Percentiles rank a stretch among this genome's conserved stretches.
phyloP scores from a whole-genome alignment of 1,284 basidiomycete genomes.

The Naganishia cerealis region DNA sequence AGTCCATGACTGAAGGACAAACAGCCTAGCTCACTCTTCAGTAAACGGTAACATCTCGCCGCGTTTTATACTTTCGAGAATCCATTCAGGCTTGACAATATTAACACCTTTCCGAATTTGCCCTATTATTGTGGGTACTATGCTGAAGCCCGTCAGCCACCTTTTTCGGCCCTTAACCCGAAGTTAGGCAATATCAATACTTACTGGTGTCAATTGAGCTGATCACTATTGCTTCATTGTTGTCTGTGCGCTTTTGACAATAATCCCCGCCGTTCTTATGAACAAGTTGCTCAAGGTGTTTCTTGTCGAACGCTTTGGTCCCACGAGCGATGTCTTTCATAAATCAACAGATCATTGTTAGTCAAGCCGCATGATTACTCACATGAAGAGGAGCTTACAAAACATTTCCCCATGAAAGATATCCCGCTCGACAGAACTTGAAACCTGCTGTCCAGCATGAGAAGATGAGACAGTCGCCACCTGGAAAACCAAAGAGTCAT shows the following conservation, averaged over 20 bases:
- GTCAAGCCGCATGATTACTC: too few species aligned
- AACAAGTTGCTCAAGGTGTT: conserved; percentile 57
- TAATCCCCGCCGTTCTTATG: conserved; percentile 73
- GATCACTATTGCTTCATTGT: conserved; percentile 36
- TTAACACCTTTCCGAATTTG: conserved; percentile 58
- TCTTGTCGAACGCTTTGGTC: conserved; percentile 39
- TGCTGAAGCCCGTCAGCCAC: conserved; percentile 39
- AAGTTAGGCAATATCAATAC: conserved; percentile 8
- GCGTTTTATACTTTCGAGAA: conserved; percentile 70
- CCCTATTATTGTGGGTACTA: conserved; percentile 57
- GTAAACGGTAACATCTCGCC: conserved; percentile 62
- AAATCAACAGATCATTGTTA: neutral
- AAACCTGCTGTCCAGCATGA: conserved; percentile 60
- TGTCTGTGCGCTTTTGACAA: conserved; percentile 57
- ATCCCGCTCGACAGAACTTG: conserved; percentile 63
- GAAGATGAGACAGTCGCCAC: conserved; percentile 21
- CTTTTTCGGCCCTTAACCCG: too few species aligned
- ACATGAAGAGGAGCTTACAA: conserved; percentile 59
- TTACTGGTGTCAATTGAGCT: conserved; percentile 29
- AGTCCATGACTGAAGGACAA: neutral
- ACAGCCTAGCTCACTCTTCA: conserved; percentile 61
- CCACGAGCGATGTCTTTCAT: conserved; percentile 68
- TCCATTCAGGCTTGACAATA: conserved; percentile 74
- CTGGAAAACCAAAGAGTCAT: conserved; percentile 3
- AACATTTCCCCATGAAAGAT: conserved; percentile 75